Base-by-base conservation (phyloP, 257 asterid species). In the Capsicum pubescens region DNA sequence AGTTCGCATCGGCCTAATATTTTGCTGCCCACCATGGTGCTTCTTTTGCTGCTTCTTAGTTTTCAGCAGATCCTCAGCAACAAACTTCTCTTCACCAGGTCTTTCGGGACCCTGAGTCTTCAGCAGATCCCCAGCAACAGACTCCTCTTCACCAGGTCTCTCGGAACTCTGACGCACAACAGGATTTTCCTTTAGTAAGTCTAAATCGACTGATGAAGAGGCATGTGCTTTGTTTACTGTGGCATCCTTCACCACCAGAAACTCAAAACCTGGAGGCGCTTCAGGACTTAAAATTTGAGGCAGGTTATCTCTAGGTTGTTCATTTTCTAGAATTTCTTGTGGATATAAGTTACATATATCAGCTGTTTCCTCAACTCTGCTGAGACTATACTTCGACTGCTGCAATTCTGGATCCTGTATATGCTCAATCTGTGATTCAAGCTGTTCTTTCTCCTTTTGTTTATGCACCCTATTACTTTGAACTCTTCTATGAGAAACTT, bases 231-330 rank as follows among this genome's bases (percentile, higher is more conserved):
- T 70, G 52, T 76, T 76, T 76, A n/a, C 81, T 21, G 81, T 52
- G 81, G 21, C 61, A 52, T 80, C 83, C 84, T 88, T 87, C 48
- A 67, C 80, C 66, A 16, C 19, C 85, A 83, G 8, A 2, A 35
- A 84, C 55, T 92, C 91, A 79, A 87, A 87, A 72, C 91, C 87
- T 3, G 92, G 88, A 69, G 92, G 90, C 83, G 67, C 85, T 81
- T 84, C 84, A 12, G 88, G 89, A 69, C 84, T 70, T 6, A 81
- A 83, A 72, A 59, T 44, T 50, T 80, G 88, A 6, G 52, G 36
- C 42, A 17, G 59, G 19, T 26, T 13, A 44, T 84, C 83, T 26
- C 87, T 70, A 26, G 56, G 56, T 26, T 80, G 74, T 48, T 83
- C 79, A 69, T 7, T 13, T 74, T 76, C 87, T 32, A 66, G 83